Evolutionary conservation across 2,329 filamentous ascomycete species (phyloP).

Genomic region (Neophaeococcomyces mojaviensis): DNA sequence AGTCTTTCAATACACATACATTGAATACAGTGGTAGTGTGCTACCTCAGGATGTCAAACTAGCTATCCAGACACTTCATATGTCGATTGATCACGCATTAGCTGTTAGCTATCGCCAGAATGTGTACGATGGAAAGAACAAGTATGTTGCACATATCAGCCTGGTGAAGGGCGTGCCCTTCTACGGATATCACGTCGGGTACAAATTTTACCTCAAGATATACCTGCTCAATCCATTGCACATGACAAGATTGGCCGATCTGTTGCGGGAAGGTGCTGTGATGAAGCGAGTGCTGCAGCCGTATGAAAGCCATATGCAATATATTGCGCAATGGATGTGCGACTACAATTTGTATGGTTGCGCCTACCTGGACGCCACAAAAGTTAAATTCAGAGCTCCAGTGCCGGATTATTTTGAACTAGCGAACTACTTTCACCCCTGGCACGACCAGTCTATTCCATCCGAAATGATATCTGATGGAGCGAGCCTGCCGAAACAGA

Average conservation of each 20-base stretch:
- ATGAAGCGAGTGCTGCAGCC: constrained; percentile 80
- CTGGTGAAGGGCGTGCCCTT: constrained; percentile 90
- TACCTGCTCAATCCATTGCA: constrained; percentile 83
- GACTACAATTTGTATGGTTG: constrained; percentile 98
- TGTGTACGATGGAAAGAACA: constrained; percentile 58
- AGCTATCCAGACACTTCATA: constrained; percentile 70
- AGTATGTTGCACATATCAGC: constrained; percentile 82
- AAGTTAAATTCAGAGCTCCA: constrained; percentile 65
- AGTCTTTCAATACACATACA: constrained; percentile 89
- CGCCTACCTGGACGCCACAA: constrained; percentile 68
- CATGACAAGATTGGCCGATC: constrained; percentile 79
- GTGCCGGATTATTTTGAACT: constrained; percentile 62
- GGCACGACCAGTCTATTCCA: constrained; percentile 70
- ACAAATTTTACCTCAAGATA: constrained; percentile 84
- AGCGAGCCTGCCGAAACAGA: constrained; percentile 62
- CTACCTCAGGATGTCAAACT: constrained; percentile 60
- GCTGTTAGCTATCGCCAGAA: constrained; percentile 77
- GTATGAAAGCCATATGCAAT: constrained; percentile 89
- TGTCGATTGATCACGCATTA: constrained; percentile 84
- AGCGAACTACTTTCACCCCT: constrained; percentile 57
- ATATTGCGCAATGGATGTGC: constrained; percentile 91
- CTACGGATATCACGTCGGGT: constrained; percentile 92
- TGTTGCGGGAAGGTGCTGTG: constrained; percentile 80
- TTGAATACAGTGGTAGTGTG: constrained; percentile 71
- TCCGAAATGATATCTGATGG: constrained; percentile 54